Conservation (phyloP, 805 yeast species). For the Wickerhamomyces subpelliculosus region DNA sequence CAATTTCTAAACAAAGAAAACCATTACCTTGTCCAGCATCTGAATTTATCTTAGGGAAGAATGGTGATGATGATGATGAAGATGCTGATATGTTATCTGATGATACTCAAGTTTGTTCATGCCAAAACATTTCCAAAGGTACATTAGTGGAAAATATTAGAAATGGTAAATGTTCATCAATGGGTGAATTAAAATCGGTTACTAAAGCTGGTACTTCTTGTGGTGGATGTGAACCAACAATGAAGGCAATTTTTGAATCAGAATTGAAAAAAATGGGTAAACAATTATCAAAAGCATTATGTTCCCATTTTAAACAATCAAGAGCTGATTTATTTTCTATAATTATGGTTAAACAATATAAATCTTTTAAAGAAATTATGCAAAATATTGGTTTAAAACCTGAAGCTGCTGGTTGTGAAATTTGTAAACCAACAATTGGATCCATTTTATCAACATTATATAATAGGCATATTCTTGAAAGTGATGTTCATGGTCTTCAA, state of each 20-base stretch:
- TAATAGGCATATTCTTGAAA: conserved; percentile 25
- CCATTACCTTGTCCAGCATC: conserved; percentile 25
- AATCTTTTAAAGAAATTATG: conserved; percentile 26
- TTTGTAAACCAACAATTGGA: conserved; percentile 31
- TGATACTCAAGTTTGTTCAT: conserved; percentile 31
- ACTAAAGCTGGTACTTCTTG: conserved; percentile 34
- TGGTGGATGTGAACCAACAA: conserved; percentile 32
- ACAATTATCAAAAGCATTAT: conserved; percentile 24
- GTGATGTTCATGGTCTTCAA: conserved; percentile 28
- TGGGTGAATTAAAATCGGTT: conserved; percentile 26
- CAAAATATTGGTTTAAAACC: conserved; percentile 20
- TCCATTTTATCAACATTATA: conserved; percentile 28
- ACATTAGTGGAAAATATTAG: conserved; percentile 22
- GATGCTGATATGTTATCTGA: conserved; percentile 25
- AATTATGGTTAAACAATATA: conserved; percentile 26
- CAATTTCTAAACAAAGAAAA: conserved; percentile 23
- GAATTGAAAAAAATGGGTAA: conserved; percentile 30
- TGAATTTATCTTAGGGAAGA: conserved; percentile 25
- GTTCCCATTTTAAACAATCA: conserved; percentile 28
- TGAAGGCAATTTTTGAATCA: conserved; percentile 27
- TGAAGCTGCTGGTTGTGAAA: conserved; percentile 28
- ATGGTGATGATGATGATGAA: conserved; percentile 21
- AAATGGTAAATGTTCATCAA: conserved; percentile 21
- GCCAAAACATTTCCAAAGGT: conserved; percentile 30
- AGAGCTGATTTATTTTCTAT: conserved; percentile 29